Percentiles rank a stretch among this genome's conserved stretches.
Conservation (phyloP, 768 basidiomycete genomes). For the Lactifluus rugatus region DNA sequence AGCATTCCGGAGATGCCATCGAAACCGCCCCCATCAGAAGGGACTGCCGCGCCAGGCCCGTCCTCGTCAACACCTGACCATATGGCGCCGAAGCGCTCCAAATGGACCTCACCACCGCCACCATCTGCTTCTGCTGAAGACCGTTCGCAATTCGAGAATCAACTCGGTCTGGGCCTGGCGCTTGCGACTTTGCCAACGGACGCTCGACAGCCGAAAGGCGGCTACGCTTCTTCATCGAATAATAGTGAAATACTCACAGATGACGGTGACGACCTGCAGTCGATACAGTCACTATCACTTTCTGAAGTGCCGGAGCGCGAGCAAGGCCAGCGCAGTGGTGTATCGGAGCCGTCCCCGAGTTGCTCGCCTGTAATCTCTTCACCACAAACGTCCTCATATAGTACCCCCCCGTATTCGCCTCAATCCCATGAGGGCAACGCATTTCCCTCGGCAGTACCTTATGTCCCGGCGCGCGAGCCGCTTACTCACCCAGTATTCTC, state of each 20-base stretch:
- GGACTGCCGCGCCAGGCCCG: constrained; percentile 10
- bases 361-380: constrained; percentile 5
- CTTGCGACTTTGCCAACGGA: constrained; percentile 57
- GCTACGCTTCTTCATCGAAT: constrained; percentile 45
- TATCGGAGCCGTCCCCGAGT: constrained; percentile 11
- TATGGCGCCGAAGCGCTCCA: constrained; percentile 71
- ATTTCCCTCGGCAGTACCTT: background rate
- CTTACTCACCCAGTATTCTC: background rate
- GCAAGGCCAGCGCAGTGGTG: background rate
- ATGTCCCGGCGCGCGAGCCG: background rate
- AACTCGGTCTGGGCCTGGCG: constrained; percentile 54
- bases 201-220: constrained; percentile 44
- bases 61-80: constrained; percentile 34
- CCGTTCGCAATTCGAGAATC: constrained; percentile 56
- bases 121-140: constrained; percentile 61
- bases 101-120: constrained; percentile 83
- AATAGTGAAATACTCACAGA: constrained; percentile 60
- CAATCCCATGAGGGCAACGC: background rate
- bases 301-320: constrained; percentile 9
- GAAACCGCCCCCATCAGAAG: constrained; percentile 20
- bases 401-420: background rate
- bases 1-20: constrained; percentile 41
- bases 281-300: constrained; percentile 43
- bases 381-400: background rate
- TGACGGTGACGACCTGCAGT: constrained; percentile 66